phyloP scores from a whole-genome alignment of 371 early-diverging fungal species.

The Mucor saturninus region DNA sequence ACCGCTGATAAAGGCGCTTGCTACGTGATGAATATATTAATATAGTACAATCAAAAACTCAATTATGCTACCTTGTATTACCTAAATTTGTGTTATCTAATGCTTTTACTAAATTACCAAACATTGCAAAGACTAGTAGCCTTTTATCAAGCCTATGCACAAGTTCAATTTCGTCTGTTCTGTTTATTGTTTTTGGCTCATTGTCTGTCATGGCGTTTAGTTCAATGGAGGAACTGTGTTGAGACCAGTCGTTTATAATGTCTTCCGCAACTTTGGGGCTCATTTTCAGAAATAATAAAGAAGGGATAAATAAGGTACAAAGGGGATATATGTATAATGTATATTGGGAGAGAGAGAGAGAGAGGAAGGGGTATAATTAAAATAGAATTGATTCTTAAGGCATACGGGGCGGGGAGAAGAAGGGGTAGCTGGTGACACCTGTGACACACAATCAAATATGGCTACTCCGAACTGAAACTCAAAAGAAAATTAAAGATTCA shows the following conservation, averaged over 20 bases:
- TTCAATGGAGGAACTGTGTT: neutral
- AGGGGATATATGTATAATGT: neutral
- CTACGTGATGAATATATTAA: slow-evolving; percentile 15
- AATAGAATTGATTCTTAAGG: neutral
- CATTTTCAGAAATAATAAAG: neutral
- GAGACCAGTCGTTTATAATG: neutral
- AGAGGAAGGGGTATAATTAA: neutral
- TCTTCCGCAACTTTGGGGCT: neutral
- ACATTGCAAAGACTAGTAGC: slow-evolving; percentile 48
- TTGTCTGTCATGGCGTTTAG: neutral
- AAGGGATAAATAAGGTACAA: neutral
- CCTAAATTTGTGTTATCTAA: slow-evolving; percentile 49
- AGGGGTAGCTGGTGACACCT: too few relatives aligned
- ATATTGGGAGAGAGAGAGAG: too few relatives aligned
- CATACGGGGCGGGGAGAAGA: too few relatives aligned
- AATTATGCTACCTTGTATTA: slow-evolving; percentile 9
- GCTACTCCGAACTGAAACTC: neutral
- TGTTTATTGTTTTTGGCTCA: neutral
- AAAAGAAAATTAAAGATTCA: slow-evolving; percentile 3
- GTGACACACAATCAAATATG: neutral
- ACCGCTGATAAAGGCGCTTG: slow-evolving; percentile 55
- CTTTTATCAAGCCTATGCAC: slow-evolving; percentile 42
- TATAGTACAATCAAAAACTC: neutral
- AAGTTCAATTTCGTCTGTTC: slow-evolving; percentile 32
- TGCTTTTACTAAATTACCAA: slow-evolving; percentile 49